Conservation (phyloP, 148 eudicot species). For the Limonium bicolor region DNA sequence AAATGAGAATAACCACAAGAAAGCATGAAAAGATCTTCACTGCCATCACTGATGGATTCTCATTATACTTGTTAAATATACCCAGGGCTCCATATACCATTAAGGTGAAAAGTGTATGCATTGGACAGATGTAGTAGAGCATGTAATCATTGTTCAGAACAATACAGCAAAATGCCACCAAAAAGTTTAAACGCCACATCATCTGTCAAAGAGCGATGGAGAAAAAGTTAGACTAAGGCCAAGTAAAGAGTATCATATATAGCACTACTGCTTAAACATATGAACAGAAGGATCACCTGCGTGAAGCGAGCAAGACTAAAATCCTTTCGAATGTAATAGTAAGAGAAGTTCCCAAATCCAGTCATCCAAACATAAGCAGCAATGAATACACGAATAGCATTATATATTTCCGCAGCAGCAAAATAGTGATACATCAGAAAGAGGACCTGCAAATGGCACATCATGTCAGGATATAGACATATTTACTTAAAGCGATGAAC, state of each 20-base stretch:
- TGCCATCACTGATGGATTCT: conserved; percentile 72
- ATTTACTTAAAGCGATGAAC: no score
- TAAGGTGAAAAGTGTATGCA: conserved; percentile 93
- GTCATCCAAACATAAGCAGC: conserved; percentile 99
- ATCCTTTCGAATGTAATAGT: conserved; percentile 88
- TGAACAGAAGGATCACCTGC: conserved; percentile 36
- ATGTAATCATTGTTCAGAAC: conserved; percentile 86
- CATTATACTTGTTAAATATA: conserved; percentile 72
- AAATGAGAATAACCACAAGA: conserved; percentile 62
- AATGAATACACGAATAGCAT: conserved; percentile 90
- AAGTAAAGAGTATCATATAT: background rate
- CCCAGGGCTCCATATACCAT: conserved; percentile 98
- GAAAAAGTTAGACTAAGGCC: conserved; percentile 2
- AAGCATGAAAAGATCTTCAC: conserved; percentile 53
- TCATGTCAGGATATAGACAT: no score
- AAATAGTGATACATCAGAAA: conserved; percentile 89
- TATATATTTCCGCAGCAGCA: conserved; percentile 91
- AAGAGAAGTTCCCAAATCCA: conserved; percentile 95
- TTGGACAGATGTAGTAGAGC: conserved; percentile 89
- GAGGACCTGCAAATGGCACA: conserved; percentile 75
- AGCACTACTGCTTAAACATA: background rate
- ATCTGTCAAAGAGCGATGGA: conserved; percentile 81
- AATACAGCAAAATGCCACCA: conserved; percentile 73
- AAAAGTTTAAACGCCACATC: conserved; percentile 97
- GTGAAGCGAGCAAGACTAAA: conserved; percentile 78